Evolutionary conservation across 2,329 filamentous ascomycete genomes (phyloP).

Genomic region (Chrysosporium keratinophilum): DNA sequence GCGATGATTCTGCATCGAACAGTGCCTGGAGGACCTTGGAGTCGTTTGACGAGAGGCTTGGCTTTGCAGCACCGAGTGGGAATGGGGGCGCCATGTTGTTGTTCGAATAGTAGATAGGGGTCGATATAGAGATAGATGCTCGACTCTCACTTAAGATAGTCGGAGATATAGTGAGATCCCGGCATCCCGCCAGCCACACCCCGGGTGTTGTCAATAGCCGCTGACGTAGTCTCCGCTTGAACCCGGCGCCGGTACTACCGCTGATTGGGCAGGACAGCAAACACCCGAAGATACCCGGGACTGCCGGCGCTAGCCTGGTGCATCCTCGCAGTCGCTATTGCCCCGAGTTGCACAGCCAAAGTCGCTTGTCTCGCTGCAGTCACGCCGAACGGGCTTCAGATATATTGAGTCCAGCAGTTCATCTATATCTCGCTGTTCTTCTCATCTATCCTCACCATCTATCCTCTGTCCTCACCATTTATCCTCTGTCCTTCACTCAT

Average conservation of each 20-base stretch:
- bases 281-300: constrained; percentile 13
- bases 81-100: constrained; percentile 13
- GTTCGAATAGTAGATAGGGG: constrained; percentile 15
- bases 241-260: constrained; percentile 2
- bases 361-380: background rate
- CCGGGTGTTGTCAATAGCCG: background rate
- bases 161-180: background rate
- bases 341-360: too few relatives aligned
- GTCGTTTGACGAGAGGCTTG: constrained; percentile 35
- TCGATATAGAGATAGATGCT: background rate
- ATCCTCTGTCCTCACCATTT: too few relatives aligned
- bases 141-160: background rate
- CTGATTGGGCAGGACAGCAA: constrained; percentile 10
- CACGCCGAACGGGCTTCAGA: background rate
- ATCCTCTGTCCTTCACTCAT: too few relatives aligned
- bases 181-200: too few relatives aligned
- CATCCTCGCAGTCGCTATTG: too few relatives aligned
- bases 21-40: constrained; percentile 38
- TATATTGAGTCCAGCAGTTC: too few relatives aligned
- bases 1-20: constrained; percentile 38
- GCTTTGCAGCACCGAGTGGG: constrained; percentile 13
- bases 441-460: too few relatives aligned
- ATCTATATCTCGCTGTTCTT: too few relatives aligned
- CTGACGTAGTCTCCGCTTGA: constrained; percentile 1
- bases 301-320: constrained; percentile 10